Conservation (phyloP, 1,284 basidiomycete genomes). For the Chalciporus sp. region DNA sequence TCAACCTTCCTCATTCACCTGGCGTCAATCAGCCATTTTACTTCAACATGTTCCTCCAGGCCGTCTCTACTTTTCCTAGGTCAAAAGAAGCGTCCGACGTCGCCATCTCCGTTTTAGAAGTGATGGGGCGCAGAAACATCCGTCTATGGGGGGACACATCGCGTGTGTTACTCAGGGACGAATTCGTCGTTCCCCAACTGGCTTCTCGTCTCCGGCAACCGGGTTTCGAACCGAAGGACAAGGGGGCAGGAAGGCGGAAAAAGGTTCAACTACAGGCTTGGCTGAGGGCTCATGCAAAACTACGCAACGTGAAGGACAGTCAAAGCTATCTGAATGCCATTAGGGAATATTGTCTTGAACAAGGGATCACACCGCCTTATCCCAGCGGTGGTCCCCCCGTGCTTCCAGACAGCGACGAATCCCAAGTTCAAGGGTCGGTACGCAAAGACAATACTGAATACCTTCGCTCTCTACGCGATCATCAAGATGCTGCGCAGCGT, state of each 20-base stretch:
- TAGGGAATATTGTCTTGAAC: slow-evolving; percentile 24
- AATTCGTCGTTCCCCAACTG: slow-evolving; percentile 50
- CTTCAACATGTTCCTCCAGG: slow-evolving; percentile 59
- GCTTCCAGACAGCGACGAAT: background rate
- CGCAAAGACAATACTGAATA: slow-evolving; percentile 41
- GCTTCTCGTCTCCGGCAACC: slow-evolving; percentile 44
- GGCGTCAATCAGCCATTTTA: slow-evolving; percentile 40
- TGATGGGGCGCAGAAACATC: slow-evolving; percentile 47
- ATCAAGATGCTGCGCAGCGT: slow-evolving; percentile 47
- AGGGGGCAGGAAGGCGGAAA: background rate
- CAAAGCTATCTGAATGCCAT: slow-evolving; percentile 44
- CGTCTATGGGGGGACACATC: slow-evolving; percentile 47
- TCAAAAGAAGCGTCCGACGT: slow-evolving; percentile 43
- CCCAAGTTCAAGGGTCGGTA: slow-evolving; percentile 20
- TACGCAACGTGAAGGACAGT: slow-evolving; percentile 45
- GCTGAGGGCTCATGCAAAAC: slow-evolving; percentile 49
- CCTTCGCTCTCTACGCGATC: slow-evolving; percentile 34
- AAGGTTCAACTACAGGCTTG: slow-evolving; percentile 38
- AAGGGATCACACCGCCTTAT: slow-evolving; percentile 28
- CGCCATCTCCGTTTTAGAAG: slow-evolving; percentile 44
- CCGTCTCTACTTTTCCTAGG: slow-evolving; percentile 47
- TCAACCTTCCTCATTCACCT: slow-evolving; percentile 41
- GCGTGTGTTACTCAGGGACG: slow-evolving; percentile 47
- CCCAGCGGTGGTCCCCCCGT: slow-evolving; percentile 6
- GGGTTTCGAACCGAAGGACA: background rate